A percentile compares a stretch with the other conserved stretches of the same genome.
Conservation (phyloP, 108 stramenopile genomes). For the Skeletonema menzelii region DNA sequence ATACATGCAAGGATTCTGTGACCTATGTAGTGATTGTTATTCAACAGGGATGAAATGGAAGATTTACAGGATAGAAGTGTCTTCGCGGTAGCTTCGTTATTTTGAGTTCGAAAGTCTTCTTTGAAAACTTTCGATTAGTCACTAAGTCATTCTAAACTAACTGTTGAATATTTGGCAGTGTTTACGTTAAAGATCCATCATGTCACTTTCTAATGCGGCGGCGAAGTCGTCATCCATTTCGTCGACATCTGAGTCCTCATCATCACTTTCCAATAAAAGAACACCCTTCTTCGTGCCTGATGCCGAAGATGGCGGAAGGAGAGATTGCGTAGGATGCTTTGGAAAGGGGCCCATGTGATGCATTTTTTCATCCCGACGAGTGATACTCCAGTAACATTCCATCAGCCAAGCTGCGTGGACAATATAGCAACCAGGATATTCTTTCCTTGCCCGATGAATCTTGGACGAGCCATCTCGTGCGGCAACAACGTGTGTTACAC, state of each 20-base stretch:
- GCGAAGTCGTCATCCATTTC: constrained; percentile 61
- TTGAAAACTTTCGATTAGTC: background rate
- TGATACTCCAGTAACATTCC: constrained; percentile 83
- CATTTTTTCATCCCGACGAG: constrained; percentile 40
- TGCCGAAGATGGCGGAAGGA: background rate
- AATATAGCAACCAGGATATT: constrained; percentile 65
- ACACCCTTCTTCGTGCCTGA: background rate
- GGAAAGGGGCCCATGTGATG: constrained; percentile 46
- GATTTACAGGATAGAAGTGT: background rate
- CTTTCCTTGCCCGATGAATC: constrained; percentile 54
- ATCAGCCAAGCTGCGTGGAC: constrained; percentile 79
- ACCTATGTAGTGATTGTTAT: background rate
- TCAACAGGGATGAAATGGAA: background rate
- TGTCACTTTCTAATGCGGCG: constrained; percentile 58
- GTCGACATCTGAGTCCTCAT: constrained; percentile 43
- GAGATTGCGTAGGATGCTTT: background rate
- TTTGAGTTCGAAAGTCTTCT: background rate
- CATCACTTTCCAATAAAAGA: constrained; percentile 18
- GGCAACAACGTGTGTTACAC: constrained; percentile 74
- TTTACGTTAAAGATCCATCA: constrained; percentile 30
- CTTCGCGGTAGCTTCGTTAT: background rate
- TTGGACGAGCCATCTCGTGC: constrained; percentile 85
- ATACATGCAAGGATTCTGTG: background rate
- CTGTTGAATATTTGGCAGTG: background rate
- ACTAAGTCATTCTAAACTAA: background rate